phyloP scores from a whole-genome alignment of 2,329 filamentous ascomycete species.

The Aspergillus fructus region DNA sequence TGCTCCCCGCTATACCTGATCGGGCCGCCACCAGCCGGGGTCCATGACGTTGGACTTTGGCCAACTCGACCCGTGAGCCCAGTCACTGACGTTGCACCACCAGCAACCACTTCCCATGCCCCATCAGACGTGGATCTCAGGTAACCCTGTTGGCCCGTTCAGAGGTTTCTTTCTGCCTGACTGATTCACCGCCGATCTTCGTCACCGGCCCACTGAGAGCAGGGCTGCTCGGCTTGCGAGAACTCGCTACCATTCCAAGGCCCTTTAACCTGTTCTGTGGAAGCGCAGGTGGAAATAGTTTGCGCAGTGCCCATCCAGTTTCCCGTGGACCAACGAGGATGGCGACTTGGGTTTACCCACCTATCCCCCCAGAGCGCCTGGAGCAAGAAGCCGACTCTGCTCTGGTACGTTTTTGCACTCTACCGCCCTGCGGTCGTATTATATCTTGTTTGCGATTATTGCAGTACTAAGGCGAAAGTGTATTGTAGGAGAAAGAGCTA shows the following conservation, averaged over 20 bases:
- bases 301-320: not conserved
- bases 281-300: not conserved
- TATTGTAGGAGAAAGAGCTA: conserved; percentile 55
- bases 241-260: not conserved
- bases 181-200: conserved; percentile 2
- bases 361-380: conserved; percentile 52
- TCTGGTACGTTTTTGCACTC: conserved; percentile 40
- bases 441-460: not conserved
- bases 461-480: not conserved
- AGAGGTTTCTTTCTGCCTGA: conserved; percentile 19
- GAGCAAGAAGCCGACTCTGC: conserved; percentile 53
- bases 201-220: not conserved
- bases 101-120: conserved; percentile 13
- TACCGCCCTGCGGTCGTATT: not conserved
- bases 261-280: not conserved
- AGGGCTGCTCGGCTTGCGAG: not conserved
- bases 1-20: conserved; percentile 17
- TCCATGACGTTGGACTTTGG: conserved; percentile 31
- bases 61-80: conserved; percentile 13
- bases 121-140: conserved; percentile 19
- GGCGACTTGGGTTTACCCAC: conserved; percentile 63
- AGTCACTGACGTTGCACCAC: conserved; percentile 31
- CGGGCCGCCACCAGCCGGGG: conserved; percentile 14
- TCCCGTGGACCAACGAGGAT: conserved; percentile 37
- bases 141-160: conserved; percentile 1